These are phyloP conservation scores for Entomortierella lignicola DNA, from an alignment of 192 early-diverging fungal species.

Conservation along the genomic window DNA sequence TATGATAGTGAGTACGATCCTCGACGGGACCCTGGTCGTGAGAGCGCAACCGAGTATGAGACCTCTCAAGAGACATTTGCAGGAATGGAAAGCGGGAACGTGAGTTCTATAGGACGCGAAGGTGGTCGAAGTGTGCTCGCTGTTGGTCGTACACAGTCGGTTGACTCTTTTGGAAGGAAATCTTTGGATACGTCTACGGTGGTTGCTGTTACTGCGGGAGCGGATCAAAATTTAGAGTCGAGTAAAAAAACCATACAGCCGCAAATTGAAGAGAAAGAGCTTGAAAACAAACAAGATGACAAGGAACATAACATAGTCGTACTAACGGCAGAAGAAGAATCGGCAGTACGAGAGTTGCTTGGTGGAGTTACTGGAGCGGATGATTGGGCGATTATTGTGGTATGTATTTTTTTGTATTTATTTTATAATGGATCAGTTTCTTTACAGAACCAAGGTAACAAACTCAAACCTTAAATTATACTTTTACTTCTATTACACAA, in stretches of 20 bases:
- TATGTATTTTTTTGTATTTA: constrained; percentile 4
- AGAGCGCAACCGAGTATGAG: constrained; percentile 48
- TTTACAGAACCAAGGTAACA: no score
- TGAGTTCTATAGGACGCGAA: constrained; percentile 7
- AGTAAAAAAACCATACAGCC: background rate
- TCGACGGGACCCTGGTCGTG: constrained; percentile 12
- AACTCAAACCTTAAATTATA: background rate
- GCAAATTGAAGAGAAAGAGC: background rate
- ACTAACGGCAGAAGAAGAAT: constrained; percentile 44
- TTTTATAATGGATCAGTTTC: no score
- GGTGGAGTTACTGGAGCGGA: constrained; percentile 36
- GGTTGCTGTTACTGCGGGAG: background rate
- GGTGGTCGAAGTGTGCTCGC: background rate
- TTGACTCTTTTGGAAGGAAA: constrained; percentile 6
- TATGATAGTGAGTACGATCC: constrained; percentile 46
- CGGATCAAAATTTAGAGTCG: background rate
- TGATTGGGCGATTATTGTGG: constrained; percentile 49
- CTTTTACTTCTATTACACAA: background rate
- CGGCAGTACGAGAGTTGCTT: constrained; percentile 31
- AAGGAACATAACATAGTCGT: constrained; percentile 17
- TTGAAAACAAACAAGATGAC: background rate
- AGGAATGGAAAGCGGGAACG: constrained; percentile 12
- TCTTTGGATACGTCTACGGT: constrained; percentile 21
- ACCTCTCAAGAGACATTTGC: constrained; percentile 44
- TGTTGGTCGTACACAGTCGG: background rate